phyloP scores from a whole-genome alignment of 1,284 basidiomycete genomes.

The Apiotrichum gracile region DNA sequence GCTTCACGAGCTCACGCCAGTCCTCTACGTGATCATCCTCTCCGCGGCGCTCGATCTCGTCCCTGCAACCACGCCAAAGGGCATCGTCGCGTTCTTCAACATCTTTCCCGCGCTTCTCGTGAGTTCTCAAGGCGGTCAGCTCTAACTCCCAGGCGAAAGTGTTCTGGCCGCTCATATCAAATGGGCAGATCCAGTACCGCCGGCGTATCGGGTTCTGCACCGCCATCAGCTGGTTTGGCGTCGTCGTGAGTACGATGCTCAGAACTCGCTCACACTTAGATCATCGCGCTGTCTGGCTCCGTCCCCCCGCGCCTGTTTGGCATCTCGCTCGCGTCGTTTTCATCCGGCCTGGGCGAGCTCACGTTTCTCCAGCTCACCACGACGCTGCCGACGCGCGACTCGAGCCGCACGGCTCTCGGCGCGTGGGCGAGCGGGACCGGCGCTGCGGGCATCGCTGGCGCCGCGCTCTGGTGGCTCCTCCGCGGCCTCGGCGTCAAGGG shows the following conservation, averaged over 20 bases:
- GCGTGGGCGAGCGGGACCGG: constrained; percentile 88
- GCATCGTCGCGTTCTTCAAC: constrained; percentile 89
- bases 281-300: constrained; percentile 69
- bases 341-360: constrained; percentile 86
- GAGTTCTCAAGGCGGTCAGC: constrained; percentile 16
- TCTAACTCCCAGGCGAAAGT: constrained; percentile 61
- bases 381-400: constrained; percentile 47
- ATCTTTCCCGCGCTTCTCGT: constrained; percentile 66
- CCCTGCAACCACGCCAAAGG: constrained; percentile 74
- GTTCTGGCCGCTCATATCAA: constrained; percentile 84
- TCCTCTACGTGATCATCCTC: constrained; percentile 90
- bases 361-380: constrained; percentile 93
- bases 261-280: constrained; percentile 48
- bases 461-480: constrained; percentile 90
- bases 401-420: constrained; percentile 51
- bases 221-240: constrained; percentile 65
- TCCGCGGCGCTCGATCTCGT: constrained; percentile 93
- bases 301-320: constrained; percentile 72
- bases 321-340: constrained; percentile 83
- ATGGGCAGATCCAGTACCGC: constrained; percentile 71
- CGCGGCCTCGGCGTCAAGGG: constrained; percentile 73
- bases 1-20: constrained; percentile 45
- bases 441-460: constrained; percentile 86
- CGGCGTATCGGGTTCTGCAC: constrained; percentile 72
- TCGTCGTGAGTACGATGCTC: constrained; percentile 56